Conservation (phyloP, 148 eudicot species). For the Spergularia marina region DNA sequence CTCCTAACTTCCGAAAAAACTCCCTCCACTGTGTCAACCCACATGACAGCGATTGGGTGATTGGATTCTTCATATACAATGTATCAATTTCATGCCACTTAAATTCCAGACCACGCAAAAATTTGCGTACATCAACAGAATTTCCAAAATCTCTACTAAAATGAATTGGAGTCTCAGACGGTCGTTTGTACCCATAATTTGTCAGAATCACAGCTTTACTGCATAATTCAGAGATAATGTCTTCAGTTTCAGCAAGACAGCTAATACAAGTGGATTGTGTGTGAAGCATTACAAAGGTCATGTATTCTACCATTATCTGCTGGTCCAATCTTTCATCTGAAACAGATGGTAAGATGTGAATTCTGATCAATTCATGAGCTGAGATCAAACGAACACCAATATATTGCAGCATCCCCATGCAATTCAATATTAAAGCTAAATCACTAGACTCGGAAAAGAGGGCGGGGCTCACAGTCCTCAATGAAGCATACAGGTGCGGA, state of each 20-base stretch:
- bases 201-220: constrained; percentile 63
- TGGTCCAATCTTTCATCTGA: constrained; percentile 28
- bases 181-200: constrained; percentile 61
- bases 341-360: constrained; percentile 71
- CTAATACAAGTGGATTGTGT: constrained; percentile 61
- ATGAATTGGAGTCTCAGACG: constrained; percentile 59
- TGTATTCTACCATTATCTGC: constrained; percentile 57
- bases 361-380: constrained; percentile 72
- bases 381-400: constrained; percentile 73
- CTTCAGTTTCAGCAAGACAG: constrained; percentile 56
- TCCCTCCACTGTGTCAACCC: constrained; percentile 61
- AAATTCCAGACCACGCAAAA: constrained; percentile 46
- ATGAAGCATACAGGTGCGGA: constrained; percentile 54
- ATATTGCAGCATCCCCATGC: constrained; percentile 53
- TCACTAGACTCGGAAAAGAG: constrained; percentile 53
- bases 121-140: constrained; percentile 47
- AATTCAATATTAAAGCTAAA: constrained; percentile 34
- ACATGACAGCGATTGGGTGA: constrained; percentile 42
- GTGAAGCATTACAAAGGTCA: constrained; percentile 73
- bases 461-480: constrained; percentile 62
- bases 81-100: constrained; percentile 72
- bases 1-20: constrained; percentile 73
- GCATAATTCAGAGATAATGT: constrained; percentile 50
- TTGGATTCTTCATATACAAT: constrained; percentile 57
- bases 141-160: constrained; percentile 65